These are phyloP conservation scores for Entomortierella chlamydospora DNA, from an alignment of 192 early-diverging fungal species.

Conservation along the genomic window DNA sequence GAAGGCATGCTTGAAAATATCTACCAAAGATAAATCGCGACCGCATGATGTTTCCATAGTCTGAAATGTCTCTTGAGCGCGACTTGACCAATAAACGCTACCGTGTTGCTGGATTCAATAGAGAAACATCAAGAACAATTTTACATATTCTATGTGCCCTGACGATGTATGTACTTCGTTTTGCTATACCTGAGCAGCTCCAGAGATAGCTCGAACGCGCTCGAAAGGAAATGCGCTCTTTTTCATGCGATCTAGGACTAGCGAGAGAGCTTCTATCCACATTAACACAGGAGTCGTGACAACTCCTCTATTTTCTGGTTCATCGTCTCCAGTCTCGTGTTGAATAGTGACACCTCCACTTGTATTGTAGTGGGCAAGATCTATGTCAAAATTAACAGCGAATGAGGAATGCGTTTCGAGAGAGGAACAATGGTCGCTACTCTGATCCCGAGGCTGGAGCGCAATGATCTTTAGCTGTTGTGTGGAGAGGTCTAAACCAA, in stretches of 20 bases:
- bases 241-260: constrained; percentile 65
- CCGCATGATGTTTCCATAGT: constrained; percentile 34
- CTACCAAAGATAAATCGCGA: neutral
- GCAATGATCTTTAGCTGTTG: constrained; percentile 80
- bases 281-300: constrained; percentile 78
- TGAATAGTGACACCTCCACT: constrained; percentile 20
- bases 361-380: constrained; percentile 67
- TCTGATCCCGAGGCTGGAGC: constrained; percentile 43
- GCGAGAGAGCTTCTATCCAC: constrained; percentile 83
- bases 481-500: constrained; percentile 82
- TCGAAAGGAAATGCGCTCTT: constrained; percentile 45
- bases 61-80: constrained; percentile 57
- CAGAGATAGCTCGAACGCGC: constrained; percentile 67
- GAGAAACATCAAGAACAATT: neutral
- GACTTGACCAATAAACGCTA: constrained; percentile 79
- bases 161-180: neutral
- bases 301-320: constrained; percentile 26
- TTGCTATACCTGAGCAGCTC: constrained; percentile 71
- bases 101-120: constrained; percentile 77
- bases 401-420: constrained; percentile 42
- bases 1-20: constrained; percentile 60
- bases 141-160: neutral
- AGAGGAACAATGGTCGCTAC: constrained; percentile 55
- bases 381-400: constrained; percentile 70
- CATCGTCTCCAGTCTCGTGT: neutral